phyloP scores from a whole-genome alignment of 768 basidiomycete genomes.

The Rhizopogon rudus region DNA sequence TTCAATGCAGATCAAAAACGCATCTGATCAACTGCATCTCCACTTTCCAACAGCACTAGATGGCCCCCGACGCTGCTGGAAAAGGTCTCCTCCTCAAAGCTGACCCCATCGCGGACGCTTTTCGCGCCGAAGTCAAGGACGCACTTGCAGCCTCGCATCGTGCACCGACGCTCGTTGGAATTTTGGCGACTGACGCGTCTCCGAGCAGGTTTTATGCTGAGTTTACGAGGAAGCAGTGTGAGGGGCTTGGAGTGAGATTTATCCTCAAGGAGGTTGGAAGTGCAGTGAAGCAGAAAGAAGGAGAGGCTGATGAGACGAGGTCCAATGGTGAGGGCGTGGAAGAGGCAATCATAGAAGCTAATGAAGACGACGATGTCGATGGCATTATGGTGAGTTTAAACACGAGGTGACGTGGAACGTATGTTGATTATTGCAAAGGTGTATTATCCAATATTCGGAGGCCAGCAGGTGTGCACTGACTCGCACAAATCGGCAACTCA shows the following conservation, averaged over 20 bases:
- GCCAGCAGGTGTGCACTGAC: conserved; percentile 59
- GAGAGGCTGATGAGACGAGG: conserved; percentile 33
- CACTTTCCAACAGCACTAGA: conserved; percentile 1
- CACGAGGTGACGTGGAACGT: conserved; percentile 36
- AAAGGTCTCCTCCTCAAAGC: conserved; percentile 80
- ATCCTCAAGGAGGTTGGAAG: conserved; percentile 62
- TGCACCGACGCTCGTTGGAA: conserved; percentile 80
- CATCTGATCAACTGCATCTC: not conserved
- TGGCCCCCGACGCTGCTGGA: conserved; percentile 31
- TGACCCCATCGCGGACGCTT: conserved; percentile 67
- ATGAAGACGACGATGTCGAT: conserved; percentile 78
- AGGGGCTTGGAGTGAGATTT: conserved; percentile 83
- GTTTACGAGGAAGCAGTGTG: conserved; percentile 90
- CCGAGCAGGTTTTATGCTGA: conserved; percentile 83
- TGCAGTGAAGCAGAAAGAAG: conserved; percentile 12
- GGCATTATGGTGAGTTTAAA: conserved; percentile 83
- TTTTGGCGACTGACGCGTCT: conserved; percentile 78
- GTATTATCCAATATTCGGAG: conserved; percentile 95
- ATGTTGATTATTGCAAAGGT: conserved; percentile 44
- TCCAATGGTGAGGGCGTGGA: conserved; percentile 89
- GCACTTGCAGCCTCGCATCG: conserved; percentile 33
- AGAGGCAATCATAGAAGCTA: conserved; percentile 93
- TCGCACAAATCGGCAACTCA: not conserved
- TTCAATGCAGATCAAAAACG: not conserved
- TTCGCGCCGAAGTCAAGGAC: conserved; percentile 62